Evolutionary conservation across 352 stramenopile genomes (phyloP).

Genomic region (Pythium utonaiense): DNA sequence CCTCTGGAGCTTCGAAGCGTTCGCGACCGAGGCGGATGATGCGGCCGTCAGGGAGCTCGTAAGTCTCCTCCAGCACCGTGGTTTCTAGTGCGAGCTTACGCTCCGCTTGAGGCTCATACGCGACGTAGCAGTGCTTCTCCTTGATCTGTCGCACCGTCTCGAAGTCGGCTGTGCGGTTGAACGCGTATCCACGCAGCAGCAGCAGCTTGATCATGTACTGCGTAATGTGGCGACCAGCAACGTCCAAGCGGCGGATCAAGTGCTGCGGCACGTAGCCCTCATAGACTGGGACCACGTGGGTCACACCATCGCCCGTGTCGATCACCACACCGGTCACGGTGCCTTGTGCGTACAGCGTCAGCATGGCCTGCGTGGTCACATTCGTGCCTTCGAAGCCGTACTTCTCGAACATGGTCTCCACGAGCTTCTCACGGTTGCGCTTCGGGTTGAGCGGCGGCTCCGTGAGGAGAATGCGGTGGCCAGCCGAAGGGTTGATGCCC

Average conservation of each 20-base stretch:
- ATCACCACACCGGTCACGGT: conserved; percentile 90
- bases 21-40: conserved; percentile 94
- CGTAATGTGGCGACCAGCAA: conserved; percentile 92
- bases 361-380: conserved; percentile 91
- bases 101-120: conserved; percentile 86
- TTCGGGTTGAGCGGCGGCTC: conserved; percentile 92
- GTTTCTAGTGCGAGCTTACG: conserved; percentile 87
- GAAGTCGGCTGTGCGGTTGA: conserved; percentile 92
- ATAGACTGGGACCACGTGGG: conserved; percentile 89
- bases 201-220: conserved; percentile 95
- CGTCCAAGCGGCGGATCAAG: conserved; percentile 88
- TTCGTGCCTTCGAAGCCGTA: conserved; percentile 89
- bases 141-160: conserved; percentile 94
- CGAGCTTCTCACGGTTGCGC: conserved; percentile 89
- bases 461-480: conserved; percentile 89
- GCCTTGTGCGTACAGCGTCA: conserved; percentile 91
- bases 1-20: conserved; percentile 94
- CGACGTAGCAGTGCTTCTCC: conserved; percentile 93
- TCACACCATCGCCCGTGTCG: conserved; percentile 93
- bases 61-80: conserved; percentile 90
- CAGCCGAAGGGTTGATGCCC: conserved; percentile 51
- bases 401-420: conserved; percentile 93
- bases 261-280: conserved; percentile 90
- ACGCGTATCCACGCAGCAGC: conserved; percentile 87
- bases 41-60: conserved; percentile 96